These are phyloP conservation scores for Paecilomyces fulvus DNA, from an alignment of 2,329 filamentous ascomycete species.

Conservation along the genomic window DNA sequence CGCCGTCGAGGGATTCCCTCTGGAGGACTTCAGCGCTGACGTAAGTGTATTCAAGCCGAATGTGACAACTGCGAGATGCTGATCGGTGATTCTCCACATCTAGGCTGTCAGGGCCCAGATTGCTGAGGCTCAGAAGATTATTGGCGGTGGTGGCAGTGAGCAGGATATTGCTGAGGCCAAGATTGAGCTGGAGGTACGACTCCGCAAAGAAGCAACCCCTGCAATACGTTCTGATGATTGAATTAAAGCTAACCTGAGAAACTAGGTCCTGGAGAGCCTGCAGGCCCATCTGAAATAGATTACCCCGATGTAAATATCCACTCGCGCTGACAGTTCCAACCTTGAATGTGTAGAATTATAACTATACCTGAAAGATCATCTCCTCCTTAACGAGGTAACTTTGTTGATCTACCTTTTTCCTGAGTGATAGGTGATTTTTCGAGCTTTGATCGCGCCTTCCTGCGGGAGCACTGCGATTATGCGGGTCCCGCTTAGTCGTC, in stretches of 20 bases:
- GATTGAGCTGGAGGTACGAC: conserved; percentile 89
- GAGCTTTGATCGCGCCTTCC: neutral
- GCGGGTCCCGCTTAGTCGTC: neutral
- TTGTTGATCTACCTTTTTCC: neutral
- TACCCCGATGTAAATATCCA: conserved; percentile 31
- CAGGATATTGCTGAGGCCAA: conserved; percentile 97
- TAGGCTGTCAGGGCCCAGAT: conserved; percentile 79
- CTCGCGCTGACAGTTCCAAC: conserved; percentile 14
- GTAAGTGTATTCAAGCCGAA: conserved; percentile 30
- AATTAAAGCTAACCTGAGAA: conserved; percentile 6
- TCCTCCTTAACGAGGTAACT: neutral
- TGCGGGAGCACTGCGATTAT: neutral
- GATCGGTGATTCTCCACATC: conserved; percentile 4
- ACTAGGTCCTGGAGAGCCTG: conserved; percentile 42
- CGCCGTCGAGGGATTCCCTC: conserved; percentile 85
- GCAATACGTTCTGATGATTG: conserved; percentile 2
- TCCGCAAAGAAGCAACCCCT: neutral
- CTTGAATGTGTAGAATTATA: conserved; percentile 34
- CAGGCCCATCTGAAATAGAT: conserved; percentile 42
- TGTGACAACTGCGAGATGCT: conserved; percentile 2
- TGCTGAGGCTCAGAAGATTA: conserved; percentile 91
- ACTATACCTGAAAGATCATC: neutral
- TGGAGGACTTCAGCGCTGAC: conserved; percentile 94
- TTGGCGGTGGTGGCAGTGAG: conserved; percentile 82
- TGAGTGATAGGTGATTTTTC: neutral